phyloP scores from a whole-genome alignment of 1,284 basidiomycete genomes.

The Sanguinoderma infundibulare region DNA sequence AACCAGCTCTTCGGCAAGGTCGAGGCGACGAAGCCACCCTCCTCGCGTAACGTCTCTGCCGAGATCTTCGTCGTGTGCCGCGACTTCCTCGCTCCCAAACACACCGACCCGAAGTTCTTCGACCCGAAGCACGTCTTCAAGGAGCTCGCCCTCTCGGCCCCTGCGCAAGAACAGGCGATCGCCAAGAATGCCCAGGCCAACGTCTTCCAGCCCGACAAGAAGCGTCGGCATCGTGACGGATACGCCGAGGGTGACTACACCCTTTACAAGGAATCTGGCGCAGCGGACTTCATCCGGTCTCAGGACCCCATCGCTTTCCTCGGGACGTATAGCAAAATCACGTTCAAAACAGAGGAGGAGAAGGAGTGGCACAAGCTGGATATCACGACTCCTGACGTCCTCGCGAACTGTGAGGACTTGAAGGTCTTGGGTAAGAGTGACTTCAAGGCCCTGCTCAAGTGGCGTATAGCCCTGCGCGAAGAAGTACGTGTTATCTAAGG shows the following conservation, averaged over 20 bases:
- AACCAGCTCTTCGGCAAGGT: constrained; percentile 96
- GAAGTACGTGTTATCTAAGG: constrained; percentile 53
- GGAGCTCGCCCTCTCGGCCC: constrained; percentile 66
- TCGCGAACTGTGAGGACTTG: constrained; percentile 87
- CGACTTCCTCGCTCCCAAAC: constrained; percentile 93
- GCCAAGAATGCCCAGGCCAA: constrained; percentile 77
- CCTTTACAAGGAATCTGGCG: constrained; percentile 80
- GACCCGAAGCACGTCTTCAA: constrained; percentile 99
- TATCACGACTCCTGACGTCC: constrained; percentile 81
- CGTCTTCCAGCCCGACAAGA: constrained; percentile 98
- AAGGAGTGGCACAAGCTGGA: constrained; percentile 81
- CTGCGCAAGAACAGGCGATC: constrained; percentile 53
- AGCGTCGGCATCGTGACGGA: constrained; percentile 90
- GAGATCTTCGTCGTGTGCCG: constrained; percentile 99
- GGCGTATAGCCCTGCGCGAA: constrained; percentile 85
- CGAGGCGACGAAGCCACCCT: constrained; percentile 98
- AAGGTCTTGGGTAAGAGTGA: constrained; percentile 98
- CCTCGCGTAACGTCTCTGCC: constrained; percentile 98
- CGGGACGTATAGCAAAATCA: constrained; percentile 85
- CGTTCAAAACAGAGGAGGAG: constrained; percentile 86
- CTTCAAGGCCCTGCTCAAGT: constrained; percentile 93
- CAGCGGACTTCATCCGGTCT: constrained; percentile 76
- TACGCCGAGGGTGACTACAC: constrained; percentile 97
- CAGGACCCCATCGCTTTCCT: constrained; percentile 82
- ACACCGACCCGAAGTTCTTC: constrained; percentile 98